A percentile compares a stretch with the other conserved stretches of the same genome.
These are phyloP conservation scores for Rhizodiscina lignyota DNA, from an alignment of 495 filamentous ascomycete species.

Conservation along the genomic window DNA sequence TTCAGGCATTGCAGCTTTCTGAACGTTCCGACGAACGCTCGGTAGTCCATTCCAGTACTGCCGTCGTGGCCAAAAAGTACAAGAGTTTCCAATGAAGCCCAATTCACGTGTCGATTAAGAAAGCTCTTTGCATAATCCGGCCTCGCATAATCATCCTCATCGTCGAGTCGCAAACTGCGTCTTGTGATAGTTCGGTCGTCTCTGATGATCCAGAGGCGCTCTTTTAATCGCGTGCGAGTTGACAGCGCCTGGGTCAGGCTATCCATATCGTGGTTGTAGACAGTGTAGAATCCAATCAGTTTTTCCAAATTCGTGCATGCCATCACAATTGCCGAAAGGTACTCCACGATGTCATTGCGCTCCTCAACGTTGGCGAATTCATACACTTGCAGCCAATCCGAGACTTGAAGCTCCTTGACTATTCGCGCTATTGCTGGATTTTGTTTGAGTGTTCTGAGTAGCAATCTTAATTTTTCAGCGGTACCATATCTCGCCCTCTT, in stretches of 20 bases:
- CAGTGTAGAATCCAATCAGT: constrained; percentile 50
- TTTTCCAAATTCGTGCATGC: constrained; percentile 72
- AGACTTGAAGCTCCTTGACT: constrained; percentile 60
- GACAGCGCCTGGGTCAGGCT: constrained; percentile 65
- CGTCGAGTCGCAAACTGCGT: constrained; percentile 14
- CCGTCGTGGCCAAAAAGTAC: constrained; percentile 46
- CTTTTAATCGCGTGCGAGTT: constrained; percentile 52
- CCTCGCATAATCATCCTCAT: constrained; percentile 9
- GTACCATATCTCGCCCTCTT: constrained; percentile 48
- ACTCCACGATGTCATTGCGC: constrained; percentile 47
- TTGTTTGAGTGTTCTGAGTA: constrained; percentile 59
- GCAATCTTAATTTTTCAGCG: constrained; percentile 51
- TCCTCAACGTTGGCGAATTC: constrained; percentile 25
- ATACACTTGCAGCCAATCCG: constrained; percentile 33
- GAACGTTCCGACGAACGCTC: constrained; percentile 45
- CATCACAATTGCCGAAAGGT: constrained; percentile 69
- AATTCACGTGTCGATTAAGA: constrained; percentile 50
- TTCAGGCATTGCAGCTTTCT: constrained; percentile 50
- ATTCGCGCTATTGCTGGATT: constrained; percentile 52
- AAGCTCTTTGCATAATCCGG: constrained; percentile 49
- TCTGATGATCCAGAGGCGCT: constrained; percentile 63
- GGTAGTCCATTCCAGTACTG: constrained; percentile 34
- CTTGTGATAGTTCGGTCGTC: constrained; percentile 20
- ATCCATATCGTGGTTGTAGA: constrained; percentile 57
- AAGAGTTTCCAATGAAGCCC: constrained; percentile 56